Evolutionary conservation across 2,329 filamentous ascomycete species (phyloP), one percentile per base, ranked within the genome.

Genomic region (Sordariomycetes sp.): DNA sequence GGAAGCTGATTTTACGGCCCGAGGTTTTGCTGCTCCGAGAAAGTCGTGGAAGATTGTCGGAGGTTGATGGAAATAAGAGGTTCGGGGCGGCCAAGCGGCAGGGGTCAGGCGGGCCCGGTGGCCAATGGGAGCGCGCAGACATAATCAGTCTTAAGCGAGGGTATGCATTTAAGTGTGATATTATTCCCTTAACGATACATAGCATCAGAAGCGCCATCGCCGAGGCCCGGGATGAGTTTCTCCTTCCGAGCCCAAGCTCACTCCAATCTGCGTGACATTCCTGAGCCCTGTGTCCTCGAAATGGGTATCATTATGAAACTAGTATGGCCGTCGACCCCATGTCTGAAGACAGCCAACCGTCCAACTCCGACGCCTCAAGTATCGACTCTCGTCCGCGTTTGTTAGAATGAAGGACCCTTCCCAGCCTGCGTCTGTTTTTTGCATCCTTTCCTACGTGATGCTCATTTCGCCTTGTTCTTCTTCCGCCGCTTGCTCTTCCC

Each of bases 401-500:
- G 28, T 32, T 32, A 32, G 28, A 32, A 32, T 32, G 8, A 32
- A 24, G 20, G 22, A 12, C 22, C 20, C 43, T 48, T 3, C n/a
- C 43, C 20, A 22, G 20, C 40, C 40, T 46, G 40, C 40, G 5
- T 46, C 11, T n/a, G 46, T 8, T 1, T 24, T 48, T 6, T 24
- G 22, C 46, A 22, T n/a, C 20, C 46, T 16, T 46, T 24, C 46
- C 46, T 24, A 24, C 46, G n/a, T 8, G 46, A 24, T 8, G 5
- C 22, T 22, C 20, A 58, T 57, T 60, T 60, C 35, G 55, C 54
- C 54, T 58, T 58, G 25, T 56, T 62, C 16, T 52, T 18, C 20
- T 51, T 59, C 18, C 53, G 48, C 24, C 24, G 50, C 28, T 57
- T 50, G 28, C 59, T 76, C 65, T 78, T 76, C 60, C 71, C 70